These are phyloP conservation scores for Leccinum pachyderme DNA, from an alignment of 1,284 basidiomycete genomes.

Conservation along the genomic window DNA sequence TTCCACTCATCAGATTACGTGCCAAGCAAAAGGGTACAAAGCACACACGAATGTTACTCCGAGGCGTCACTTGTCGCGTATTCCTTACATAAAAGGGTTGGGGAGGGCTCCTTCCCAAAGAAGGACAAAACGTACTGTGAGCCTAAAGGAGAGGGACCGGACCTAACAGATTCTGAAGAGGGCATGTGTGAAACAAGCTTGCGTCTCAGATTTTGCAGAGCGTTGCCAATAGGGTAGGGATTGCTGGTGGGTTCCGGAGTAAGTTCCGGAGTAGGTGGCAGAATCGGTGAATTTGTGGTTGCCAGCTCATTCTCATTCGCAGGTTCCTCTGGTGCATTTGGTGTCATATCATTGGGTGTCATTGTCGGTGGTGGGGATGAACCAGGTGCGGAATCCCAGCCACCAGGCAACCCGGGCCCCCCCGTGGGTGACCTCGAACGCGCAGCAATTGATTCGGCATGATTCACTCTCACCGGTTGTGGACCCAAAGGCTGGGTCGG, in stretches of 20 bases:
- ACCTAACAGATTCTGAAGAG: slow-evolving; percentile 18
- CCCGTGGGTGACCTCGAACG: slow-evolving; percentile 26
- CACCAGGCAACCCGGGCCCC: slow-evolving; percentile 21
- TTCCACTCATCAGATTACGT: slow-evolving; percentile 2
- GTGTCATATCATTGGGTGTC: not conserved
- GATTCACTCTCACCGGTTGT: slow-evolving; percentile 8
- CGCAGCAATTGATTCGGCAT: not conserved
- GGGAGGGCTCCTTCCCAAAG: not conserved
- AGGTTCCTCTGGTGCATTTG: slow-evolving; percentile 6
- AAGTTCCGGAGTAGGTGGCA: slow-evolving; percentile 12
- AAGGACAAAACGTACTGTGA: slow-evolving; percentile 19
- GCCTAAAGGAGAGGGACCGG: slow-evolving; percentile 17
- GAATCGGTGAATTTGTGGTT: not conserved
- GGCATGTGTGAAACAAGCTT: slow-evolving; percentile 29
- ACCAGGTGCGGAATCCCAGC: slow-evolving; percentile 18
- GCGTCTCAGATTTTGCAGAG: slow-evolving; percentile 30
- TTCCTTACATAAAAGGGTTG: slow-evolving; percentile 12
- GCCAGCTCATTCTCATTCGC: slow-evolving; percentile 10
- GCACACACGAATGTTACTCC: slow-evolving; percentile 56
- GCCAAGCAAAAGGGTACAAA: not conserved
- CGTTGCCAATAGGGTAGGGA: slow-evolving; percentile 15
- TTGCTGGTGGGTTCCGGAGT: slow-evolving; percentile 12
- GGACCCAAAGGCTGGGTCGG: slow-evolving; percentile 15
- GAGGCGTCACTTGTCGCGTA: slow-evolving; percentile 48
- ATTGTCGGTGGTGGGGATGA: slow-evolving; percentile 8